Evolutionary conservation across 1,284 basidiomycete genomes (phyloP), one percentile per base, ranked within the genome.

Genomic region (Apiotrichum porosum): DNA sequence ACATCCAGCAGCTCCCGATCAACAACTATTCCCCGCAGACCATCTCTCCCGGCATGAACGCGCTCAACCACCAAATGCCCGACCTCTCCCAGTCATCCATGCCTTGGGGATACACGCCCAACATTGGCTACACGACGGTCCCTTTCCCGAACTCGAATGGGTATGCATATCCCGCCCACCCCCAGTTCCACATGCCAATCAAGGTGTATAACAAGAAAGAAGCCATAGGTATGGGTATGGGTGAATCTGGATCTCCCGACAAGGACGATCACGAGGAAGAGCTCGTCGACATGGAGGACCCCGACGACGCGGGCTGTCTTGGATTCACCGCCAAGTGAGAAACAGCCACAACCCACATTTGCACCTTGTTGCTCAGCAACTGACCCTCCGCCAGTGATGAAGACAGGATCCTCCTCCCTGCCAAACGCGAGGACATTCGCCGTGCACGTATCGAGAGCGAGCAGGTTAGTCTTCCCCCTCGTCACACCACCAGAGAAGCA

Each of bases 401-500:
- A 12, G 53, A 56, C 10, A 36, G 49, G 18, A 49, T 59, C 18
- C 47, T 40, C 5, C 41, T 59, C 19, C 47, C 54, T 1, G 30
- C 12, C 8, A 28, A 54, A 14, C 43, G 42, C 22, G 61, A 64
- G 28, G 63, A 60, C n/a, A 46, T 62, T 10, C 57, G 63, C 13
- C 53, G 52, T 35, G 55, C 58, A 3, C 54, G 67, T 15, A 67
- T 69, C 35, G 56, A 64, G 39, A 60, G 57, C 42, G 67, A 69
- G 54, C 66, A 69, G 62, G 67, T 69, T 49, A 60, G 66, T 47
- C n/a, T n/a, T n/a, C n/a, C n/a, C n/a, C n/a, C n/a, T n/a, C n/a
- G n/a, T n/a, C n/a, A n/a, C n/a, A 10, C 1, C 13, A 10, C n/a
- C n/a, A n/a, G n/a, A n/a, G n/a, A n/a, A n/a, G n/a, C n/a, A n/a